These are phyloP conservation scores for Colletotrichum siamense DNA, from an alignment of 2,329 filamentous ascomycete genomes.

Conservation along the genomic window DNA sequence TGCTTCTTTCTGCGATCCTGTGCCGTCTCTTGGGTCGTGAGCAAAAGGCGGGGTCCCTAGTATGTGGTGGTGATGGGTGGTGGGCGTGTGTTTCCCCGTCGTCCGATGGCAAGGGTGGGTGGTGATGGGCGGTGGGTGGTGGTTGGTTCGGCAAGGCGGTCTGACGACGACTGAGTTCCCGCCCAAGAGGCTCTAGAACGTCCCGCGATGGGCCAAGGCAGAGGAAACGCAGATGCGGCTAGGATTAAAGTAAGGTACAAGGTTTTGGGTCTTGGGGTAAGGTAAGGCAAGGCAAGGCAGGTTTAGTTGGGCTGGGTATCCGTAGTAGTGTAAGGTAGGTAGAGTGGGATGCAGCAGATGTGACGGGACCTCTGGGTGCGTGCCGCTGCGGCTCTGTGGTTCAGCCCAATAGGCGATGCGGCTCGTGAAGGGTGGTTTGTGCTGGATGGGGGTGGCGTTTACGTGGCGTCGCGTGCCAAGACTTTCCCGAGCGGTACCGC, in stretches of 20 bases:
- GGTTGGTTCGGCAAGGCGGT: neutral
- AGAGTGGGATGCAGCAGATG: neutral
- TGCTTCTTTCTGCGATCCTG: neutral
- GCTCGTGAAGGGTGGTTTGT: neutral
- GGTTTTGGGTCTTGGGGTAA: neutral
- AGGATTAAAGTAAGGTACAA: neutral
- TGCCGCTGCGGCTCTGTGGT: neutral
- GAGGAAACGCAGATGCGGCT: neutral
- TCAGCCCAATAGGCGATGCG: slow-evolving; percentile 5
- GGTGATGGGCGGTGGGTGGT: neutral
- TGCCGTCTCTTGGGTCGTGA: neutral
- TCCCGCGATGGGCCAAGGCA: neutral
- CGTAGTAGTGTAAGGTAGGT: neutral
- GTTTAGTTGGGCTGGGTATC: neutral
- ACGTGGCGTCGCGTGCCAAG: slow-evolving; percentile 15
- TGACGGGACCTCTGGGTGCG: neutral
- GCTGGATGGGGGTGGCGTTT: slow-evolving; percentile 4
- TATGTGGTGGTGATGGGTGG: neutral
- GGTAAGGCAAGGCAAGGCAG: neutral
- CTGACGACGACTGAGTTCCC: neutral
- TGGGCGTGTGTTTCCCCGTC: neutral
- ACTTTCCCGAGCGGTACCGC: neutral
- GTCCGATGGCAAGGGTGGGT: neutral
- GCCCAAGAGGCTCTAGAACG: neutral
- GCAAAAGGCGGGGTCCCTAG: neutral